Conservation (phyloP, 176 grass and related monocot genomes). For the Oryza officinalis region DNA sequence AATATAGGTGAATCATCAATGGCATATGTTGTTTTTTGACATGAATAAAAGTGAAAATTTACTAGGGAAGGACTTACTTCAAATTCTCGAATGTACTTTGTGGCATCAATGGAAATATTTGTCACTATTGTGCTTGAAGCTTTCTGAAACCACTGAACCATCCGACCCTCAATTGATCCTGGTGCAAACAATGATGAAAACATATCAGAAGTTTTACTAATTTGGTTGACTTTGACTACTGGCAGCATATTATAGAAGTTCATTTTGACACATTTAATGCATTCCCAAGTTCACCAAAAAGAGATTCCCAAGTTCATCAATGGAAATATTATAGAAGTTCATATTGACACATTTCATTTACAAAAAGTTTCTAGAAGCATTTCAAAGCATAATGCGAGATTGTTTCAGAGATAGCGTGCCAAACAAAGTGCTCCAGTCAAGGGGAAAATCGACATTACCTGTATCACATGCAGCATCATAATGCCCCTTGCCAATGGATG, state of each 20-base stretch:
- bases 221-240: conserved; percentile 1
- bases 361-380: background rate
- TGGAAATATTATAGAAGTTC: no score
- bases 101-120: conserved; percentile 69
- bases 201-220: conserved; percentile 27
- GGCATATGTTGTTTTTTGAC: background rate
- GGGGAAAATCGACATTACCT: conserved; percentile 47
- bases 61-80: conserved; percentile 58
- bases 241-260: conserved; percentile 5
- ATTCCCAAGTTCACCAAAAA: background rate
- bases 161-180: conserved; percentile 67
- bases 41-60: conserved; percentile 6
- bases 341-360: background rate
- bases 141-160: conserved; percentile 77
- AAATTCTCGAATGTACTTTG: conserved; percentile 62
- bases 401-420: background rate
- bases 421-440: conserved; percentile 25
- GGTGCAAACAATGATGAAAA: conserved; percentile 31
- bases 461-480: conserved; percentile 75
- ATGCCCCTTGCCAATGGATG: conserved; percentile 85
- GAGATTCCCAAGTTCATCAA: background rate
- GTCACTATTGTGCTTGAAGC: conserved; percentile 63
- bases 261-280: conserved; percentile 27
- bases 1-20: conserved; percentile 18
- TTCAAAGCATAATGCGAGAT: conserved; percentile 13